Evolutionary conservation across 176 grass and related monocot genomes (phyloP).

Genomic region (Avena atlantica): DNA sequence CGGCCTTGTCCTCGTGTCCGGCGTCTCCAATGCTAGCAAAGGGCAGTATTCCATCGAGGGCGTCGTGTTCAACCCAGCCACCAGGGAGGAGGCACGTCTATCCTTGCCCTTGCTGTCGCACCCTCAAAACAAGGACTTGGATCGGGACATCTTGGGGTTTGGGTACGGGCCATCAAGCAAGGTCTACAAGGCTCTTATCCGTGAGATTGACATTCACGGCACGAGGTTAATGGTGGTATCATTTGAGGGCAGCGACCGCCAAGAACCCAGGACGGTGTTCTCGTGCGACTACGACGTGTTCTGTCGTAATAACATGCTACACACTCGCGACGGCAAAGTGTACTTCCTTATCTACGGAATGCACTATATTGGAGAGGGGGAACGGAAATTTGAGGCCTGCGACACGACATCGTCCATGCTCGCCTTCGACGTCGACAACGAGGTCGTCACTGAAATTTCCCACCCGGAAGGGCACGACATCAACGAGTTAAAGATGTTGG

Average conservation of each 20-base stretch:
- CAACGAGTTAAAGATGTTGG: background rate
- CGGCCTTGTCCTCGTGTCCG: background rate
- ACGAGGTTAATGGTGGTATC: background rate
- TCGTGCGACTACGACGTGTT: background rate
- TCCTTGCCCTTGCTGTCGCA: background rate
- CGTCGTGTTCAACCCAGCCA: slow-evolving; percentile 12
- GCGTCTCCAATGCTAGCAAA: background rate
- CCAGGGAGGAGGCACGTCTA: background rate
- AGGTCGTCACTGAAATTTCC: background rate
- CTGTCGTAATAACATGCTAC: background rate
- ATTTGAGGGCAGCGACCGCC: background rate
- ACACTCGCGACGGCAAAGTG: background rate
- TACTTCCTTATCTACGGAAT: background rate
- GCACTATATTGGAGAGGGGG: background rate
- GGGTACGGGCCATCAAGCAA: background rate
- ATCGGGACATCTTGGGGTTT: background rate
- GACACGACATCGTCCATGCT: background rate
- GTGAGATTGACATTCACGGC: background rate
- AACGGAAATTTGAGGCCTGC: background rate
- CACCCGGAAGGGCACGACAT: background rate
- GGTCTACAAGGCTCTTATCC: background rate
- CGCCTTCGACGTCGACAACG: background rate
- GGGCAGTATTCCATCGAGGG: background rate
- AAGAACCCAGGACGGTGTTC: background rate
- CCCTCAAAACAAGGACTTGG: background rate